Evolutionary conservation across 2,329 filamentous ascomycete species (phyloP).

Genomic region (Helotiales sp.): DNA sequence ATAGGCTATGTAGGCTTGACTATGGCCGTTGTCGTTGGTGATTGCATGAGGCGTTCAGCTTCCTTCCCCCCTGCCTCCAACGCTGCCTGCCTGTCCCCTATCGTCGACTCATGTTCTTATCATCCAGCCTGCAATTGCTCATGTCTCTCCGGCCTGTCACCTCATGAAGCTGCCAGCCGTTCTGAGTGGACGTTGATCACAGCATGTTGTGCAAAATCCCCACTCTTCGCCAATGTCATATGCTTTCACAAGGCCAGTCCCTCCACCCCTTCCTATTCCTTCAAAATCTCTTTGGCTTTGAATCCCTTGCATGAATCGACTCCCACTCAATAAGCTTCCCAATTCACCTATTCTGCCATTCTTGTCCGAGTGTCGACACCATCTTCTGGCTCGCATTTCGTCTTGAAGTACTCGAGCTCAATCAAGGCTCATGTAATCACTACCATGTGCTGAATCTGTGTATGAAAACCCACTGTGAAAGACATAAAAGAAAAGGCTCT

Average conservation of each 20-base stretch:
- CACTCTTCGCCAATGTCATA: neutral
- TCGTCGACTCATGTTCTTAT: constrained; percentile 4
- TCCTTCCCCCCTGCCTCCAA: constrained; percentile 16
- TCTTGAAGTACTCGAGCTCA: neutral
- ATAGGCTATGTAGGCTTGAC: constrained; percentile 55
- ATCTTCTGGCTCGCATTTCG: neutral
- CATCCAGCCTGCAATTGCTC: constrained; percentile 4
- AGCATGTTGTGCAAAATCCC: neutral
- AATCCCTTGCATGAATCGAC: neutral
- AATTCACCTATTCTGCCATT: neutral
- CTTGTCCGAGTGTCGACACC: neutral
- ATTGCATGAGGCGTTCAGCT: constrained; percentile 31
- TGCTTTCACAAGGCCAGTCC: neutral
- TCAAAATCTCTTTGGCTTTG: neutral
- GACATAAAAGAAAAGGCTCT: constrained; percentile 27
- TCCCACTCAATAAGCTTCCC: neutral
- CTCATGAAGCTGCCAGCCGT: neutral
- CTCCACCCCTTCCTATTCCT: neutral
- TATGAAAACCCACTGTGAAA: constrained; percentile 1
- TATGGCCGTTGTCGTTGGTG: constrained; percentile 37
- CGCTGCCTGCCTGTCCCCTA: constrained; percentile 5
- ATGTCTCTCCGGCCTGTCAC: neutral
- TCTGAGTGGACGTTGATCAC: neutral
- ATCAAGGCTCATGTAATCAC: constrained; percentile 10
- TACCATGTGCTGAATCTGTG: constrained; percentile 13